Evolutionary conservation across 2,329 filamentous ascomycete species (phyloP).

Genomic region (Talaromyces sp.): DNA sequence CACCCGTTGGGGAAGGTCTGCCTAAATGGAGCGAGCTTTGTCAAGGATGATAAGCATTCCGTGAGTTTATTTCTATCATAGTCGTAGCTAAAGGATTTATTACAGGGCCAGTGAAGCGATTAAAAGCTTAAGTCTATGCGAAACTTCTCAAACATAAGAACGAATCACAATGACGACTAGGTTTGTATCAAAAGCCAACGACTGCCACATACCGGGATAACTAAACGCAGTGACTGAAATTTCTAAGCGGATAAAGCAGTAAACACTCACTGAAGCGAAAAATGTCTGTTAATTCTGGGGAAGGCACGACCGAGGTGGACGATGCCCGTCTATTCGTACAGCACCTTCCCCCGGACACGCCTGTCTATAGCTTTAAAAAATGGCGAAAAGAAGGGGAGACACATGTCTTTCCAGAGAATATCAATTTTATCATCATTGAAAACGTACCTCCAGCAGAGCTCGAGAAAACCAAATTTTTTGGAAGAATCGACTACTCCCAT

Average conservation of each 20-base stretch:
- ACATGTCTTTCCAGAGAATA: too few relatives aligned
- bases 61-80: too few relatives aligned
- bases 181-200: too few relatives aligned
- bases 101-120: too few relatives aligned
- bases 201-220: too few relatives aligned
- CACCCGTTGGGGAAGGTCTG: constrained; percentile 20
- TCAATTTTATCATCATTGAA: neutral
- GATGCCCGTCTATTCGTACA: neutral
- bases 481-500: neutral
- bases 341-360: neutral
- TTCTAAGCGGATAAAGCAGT: too few relatives aligned
- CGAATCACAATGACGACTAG: too few relatives aligned
- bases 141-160: too few relatives aligned
- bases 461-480: neutral
- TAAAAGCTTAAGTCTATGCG: too few relatives aligned
- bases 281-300: neutral
- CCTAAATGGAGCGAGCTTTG: constrained; percentile 15
- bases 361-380: neutral
- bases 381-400: neutral
- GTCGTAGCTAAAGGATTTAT: too few relatives aligned
- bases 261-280: too few relatives aligned
- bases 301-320: neutral
- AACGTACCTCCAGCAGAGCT: neutral
- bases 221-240: too few relatives aligned
- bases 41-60: constrained; percentile 2